Evolutionary conservation across 345 rosid genomes (phyloP).

Genomic region (Lepidium aucheri): DNA sequence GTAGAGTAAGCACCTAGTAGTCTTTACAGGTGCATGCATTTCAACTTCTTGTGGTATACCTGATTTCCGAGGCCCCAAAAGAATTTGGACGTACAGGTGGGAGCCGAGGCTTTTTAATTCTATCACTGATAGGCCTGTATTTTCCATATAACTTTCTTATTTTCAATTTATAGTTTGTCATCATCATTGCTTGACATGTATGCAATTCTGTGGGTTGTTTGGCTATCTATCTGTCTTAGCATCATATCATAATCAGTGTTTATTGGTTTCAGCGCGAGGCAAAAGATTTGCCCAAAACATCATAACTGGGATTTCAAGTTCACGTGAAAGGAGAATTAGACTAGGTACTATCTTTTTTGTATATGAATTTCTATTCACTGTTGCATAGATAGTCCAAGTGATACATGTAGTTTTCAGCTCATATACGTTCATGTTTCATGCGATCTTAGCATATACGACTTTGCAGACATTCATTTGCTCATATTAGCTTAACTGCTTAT

Average conservation of each 20-base stretch:
- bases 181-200: background rate
- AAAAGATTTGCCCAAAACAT: conserved; percentile 75
- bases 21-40: conserved; percentile 82
- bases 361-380: too few species aligned
- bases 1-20: too few species aligned
- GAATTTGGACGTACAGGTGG: conserved; percentile 95
- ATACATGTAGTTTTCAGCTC: too few species aligned
- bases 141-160: background rate
- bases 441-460: too few species aligned
- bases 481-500: too few species aligned
- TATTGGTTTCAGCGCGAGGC: conserved; percentile 64
- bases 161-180: background rate
- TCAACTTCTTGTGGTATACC: conserved; percentile 98
- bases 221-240: background rate
- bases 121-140: background rate
- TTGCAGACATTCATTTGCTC: too few species aligned
- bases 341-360: too few species aligned
- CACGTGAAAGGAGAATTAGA: too few species aligned
- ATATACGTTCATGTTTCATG: too few species aligned
- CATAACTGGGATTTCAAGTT: too few species aligned
- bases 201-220: background rate
- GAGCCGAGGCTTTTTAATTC: background rate
- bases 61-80: conserved; percentile 94
- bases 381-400: too few species aligned
- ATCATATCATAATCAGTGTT: background rate